phyloP scores from a whole-genome alignment of 148 eudicot species.

The Rhododendron simsii region DNA sequence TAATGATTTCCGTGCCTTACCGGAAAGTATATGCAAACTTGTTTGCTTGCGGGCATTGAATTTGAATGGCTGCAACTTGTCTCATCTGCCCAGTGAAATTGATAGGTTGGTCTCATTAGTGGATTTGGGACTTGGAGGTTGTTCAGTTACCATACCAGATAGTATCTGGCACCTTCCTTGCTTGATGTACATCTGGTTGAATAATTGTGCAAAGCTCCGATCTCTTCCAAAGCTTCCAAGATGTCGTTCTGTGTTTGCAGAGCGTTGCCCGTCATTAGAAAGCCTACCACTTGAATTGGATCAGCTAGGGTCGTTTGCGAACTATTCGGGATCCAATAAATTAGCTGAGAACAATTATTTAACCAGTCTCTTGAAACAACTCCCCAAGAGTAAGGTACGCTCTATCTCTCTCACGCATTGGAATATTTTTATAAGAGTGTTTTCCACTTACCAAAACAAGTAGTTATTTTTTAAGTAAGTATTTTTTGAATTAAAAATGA shows the following conservation, averaged over 20 bases:
- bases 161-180: neutral
- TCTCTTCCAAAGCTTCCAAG: neutral
- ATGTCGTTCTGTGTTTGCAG: fast-evolving
- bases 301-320: neutral
- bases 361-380: neutral
- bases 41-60: fast-evolving
- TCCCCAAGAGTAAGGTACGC: neutral
- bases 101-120: neutral
- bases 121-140: neutral
- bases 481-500: too few species aligned
- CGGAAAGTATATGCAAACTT: neutral
- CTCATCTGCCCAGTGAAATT: neutral
- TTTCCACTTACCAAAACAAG: too few species aligned
- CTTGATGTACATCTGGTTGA: neutral
- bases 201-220: neutral
- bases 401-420: neutral
- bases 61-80: neutral
- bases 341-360: neutral
- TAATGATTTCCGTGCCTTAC: neutral
- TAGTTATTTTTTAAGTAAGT: too few species aligned
- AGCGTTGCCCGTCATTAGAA: neutral
- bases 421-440: too few species aligned
- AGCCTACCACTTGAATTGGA: neutral
- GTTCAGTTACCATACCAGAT: neutral
- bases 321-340: neutral